Conservation (phyloP, 1,284 basidiomycete genomes). For the Puccinia polysora region DNA sequence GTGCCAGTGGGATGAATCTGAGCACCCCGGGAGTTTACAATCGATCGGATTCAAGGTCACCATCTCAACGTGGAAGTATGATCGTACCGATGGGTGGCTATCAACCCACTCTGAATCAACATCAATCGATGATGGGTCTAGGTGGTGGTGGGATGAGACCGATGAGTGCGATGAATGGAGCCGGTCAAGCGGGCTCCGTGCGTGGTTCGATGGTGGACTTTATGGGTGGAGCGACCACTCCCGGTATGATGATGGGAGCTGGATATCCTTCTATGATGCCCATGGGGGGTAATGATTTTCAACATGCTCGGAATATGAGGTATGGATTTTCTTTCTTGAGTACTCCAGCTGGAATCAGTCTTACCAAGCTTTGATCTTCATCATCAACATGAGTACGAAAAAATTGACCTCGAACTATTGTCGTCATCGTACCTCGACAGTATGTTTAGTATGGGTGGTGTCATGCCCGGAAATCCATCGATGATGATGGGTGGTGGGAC, state of each 20-base stretch:
- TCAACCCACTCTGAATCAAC: conserved; percentile 9
- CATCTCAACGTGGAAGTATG: conserved; percentile 38
- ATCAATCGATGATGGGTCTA: conserved; percentile 32
- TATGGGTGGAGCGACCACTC: conserved; percentile 10
- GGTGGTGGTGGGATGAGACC: not conserved
- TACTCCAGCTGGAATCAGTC: not conserved
- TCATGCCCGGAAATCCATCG: conserved; percentile 26
- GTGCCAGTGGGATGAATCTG: conserved; percentile 28
- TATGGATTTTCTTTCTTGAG: not conserved
- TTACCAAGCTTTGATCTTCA: not conserved
- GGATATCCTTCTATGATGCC: not conserved
- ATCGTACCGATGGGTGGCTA: conserved; percentile 13
- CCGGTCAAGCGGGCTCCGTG: conserved; percentile 17
- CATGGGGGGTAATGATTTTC: conserved; percentile 22
- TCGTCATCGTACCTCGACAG: not conserved
- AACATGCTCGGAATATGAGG: conserved; percentile 41
- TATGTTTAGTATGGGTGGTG: conserved; percentile 43
- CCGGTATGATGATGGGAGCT: not conserved
- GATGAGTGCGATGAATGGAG: conserved; percentile 8
- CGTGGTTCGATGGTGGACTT: conserved; percentile 40
- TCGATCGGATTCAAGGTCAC: conserved; percentile 23
- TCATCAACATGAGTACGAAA: too few relatives aligned
- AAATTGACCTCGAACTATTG: not conserved
- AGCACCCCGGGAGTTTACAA: conserved; percentile 14
- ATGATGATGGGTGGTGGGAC: conserved; percentile 36